phyloP scores from a whole-genome alignment of 805 yeast genomes.

The Dipodascus albidus region DNA sequence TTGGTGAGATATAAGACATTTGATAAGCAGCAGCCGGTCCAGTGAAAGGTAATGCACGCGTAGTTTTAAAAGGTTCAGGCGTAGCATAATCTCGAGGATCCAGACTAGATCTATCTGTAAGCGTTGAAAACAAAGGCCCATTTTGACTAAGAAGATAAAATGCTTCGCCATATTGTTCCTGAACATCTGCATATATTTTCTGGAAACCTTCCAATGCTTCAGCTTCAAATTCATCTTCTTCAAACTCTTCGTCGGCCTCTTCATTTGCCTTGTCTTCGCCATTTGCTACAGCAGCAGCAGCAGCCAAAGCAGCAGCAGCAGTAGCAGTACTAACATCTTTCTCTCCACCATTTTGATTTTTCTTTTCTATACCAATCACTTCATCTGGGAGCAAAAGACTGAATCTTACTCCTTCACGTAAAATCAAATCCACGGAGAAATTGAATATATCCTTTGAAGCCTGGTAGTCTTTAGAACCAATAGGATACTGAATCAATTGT shows the following conservation, averaged over 20 bases:
- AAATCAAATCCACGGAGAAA: constrained; percentile 22
- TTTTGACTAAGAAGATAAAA: constrained; percentile 45
- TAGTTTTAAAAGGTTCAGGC: constrained; percentile 54
- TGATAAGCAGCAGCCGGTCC: constrained; percentile 12
- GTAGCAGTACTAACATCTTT: not conserved
- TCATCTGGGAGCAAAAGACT: constrained; percentile 12
- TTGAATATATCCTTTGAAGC: constrained; percentile 19
- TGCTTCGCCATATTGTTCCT: constrained; percentile 83
- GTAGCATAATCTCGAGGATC: constrained; percentile 64
- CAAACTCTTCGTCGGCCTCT: constrained; percentile 1
- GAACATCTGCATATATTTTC: constrained; percentile 43
- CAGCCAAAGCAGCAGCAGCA: constrained; percentile 12
- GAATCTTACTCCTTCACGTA: constrained; percentile 25
- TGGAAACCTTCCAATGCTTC: constrained; percentile 19
- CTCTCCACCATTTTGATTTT: not conserved
- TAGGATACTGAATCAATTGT: constrained; percentile 13
- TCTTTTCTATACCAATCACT: constrained; percentile 4
- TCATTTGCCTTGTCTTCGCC: not conserved
- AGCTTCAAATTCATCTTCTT: constrained; percentile 12
- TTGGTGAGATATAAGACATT: constrained; percentile 37
- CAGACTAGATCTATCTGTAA: constrained; percentile 53
- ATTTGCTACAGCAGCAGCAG: constrained; percentile 8
- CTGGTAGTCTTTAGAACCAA: constrained; percentile 20
- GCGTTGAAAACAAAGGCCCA: constrained; percentile 74
- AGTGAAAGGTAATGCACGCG: constrained; percentile 39